Conservation (phyloP, 345 rosid genomes). For the Lenwebbia sp. region DNA sequence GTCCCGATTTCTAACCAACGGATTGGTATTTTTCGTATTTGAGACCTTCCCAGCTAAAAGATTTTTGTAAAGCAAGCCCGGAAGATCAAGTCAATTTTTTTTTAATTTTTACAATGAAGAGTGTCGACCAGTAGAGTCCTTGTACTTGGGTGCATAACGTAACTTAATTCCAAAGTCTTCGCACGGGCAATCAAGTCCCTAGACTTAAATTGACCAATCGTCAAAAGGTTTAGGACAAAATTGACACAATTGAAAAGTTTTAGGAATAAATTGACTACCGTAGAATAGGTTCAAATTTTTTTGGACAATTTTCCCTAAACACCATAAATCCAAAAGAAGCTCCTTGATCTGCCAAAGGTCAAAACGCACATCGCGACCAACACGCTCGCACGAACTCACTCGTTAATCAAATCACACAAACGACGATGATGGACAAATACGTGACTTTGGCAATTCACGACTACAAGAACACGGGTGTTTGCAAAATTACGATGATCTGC, state of each 20-base stretch:
- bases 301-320: neutral
- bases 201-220: neutral
- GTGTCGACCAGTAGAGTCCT: neutral
- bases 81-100: neutral
- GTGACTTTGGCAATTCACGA: neutral
- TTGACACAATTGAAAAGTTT: too few species aligned
- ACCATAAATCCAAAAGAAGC: neutral
- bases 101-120: neutral
- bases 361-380: fast-evolving
- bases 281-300: too few species aligned
- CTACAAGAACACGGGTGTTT: neutral
- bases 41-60: neutral
- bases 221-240: too few species aligned
- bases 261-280: too few species aligned
- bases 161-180: neutral
- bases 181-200: neutral
- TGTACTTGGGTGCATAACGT: neutral
- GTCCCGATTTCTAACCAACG: neutral
- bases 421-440: neutral
- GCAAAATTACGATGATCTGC: neutral
- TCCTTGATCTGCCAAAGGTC: neutral
- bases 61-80: neutral
- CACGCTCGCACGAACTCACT: neutral
- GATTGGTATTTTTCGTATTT: neutral
- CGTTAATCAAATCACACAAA: neutral